These are phyloP conservation scores for Leccinum longicurvipes DNA, from an alignment of 768 basidiomycete genomes.

Conservation along the genomic window DNA sequence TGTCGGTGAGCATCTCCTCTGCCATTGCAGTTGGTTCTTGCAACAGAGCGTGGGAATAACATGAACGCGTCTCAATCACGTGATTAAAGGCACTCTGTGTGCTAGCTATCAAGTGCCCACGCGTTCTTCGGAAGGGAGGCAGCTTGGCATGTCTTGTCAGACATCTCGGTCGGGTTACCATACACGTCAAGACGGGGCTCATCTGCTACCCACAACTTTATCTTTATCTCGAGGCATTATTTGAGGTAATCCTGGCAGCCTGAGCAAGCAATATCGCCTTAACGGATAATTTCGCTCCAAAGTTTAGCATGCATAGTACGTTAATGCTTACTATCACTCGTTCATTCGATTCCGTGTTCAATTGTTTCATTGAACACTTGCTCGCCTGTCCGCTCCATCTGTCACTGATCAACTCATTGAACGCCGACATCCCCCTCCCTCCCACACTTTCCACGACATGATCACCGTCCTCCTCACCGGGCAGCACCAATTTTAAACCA, in stretches of 20 bases:
- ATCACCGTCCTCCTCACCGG: not conserved
- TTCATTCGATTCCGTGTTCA: not conserved
- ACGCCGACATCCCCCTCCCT: not conserved
- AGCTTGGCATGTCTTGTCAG: too few species aligned
- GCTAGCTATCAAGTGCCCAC: too few species aligned
- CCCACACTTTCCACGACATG: slow-evolving; percentile 2
- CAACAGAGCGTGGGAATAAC: slow-evolving; percentile 20
- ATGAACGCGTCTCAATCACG: slow-evolving; percentile 29
- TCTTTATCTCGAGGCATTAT: slow-evolving; percentile 4
- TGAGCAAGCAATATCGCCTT: slow-evolving; percentile 7
- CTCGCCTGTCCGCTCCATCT: not conserved
- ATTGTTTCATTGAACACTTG: not conserved
- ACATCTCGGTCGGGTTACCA: too few species aligned
- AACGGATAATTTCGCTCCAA: slow-evolving; percentile 14
- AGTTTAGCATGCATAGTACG: too few species aligned
- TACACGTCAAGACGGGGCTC: not conserved
- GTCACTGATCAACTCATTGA: too few species aligned
- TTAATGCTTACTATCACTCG: too few species aligned
- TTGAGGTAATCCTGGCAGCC: slow-evolving; percentile 17
- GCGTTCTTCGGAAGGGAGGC: too few species aligned
- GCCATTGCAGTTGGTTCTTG: not conserved
- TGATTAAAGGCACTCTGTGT: slow-evolving; percentile 17
- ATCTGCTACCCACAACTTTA: slow-evolving; percentile 9
- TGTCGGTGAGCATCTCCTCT: slow-evolving; percentile 31
- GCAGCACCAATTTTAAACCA: slow-evolving; percentile 3